Evolutionary conservation across 1,139 yeast species (phyloP), one percentile per base, ranked within the genome.

Genomic region (Debaryomycetaceae sp.): DNA sequence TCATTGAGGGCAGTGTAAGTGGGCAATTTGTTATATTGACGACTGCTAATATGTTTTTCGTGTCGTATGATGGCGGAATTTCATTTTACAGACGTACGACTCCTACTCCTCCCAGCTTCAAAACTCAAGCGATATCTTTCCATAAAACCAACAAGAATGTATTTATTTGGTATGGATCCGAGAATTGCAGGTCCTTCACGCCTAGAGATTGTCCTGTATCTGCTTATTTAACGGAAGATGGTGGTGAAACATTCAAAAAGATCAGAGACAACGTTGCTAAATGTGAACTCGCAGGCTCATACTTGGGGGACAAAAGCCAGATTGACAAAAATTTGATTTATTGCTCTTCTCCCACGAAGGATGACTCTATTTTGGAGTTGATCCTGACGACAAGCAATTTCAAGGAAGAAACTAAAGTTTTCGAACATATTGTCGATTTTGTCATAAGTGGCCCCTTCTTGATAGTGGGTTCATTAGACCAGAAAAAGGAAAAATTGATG

Each of bases 231-330:
- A 84, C 95, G 6, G 61, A 55, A 8, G 80, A 85, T 62, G 83
- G 81, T 20, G 96, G 95, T n/a, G 53, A 62, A 6, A 60, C 71
- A 1, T 93, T 93, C 75, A 54, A 64, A 0, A 65, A 71, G 42
- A 59, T 93, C 48, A 59, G 70, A 27, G 74, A 76, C 4, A 68
- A 77, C 49, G 85, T 81, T 5, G 58, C 66, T 17, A 66, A 63
- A 17, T 93, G 99, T 75, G 81, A 80, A 40, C 91, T 82, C 66
- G 83, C 81, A 6, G 83, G 83, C 3, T 67, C 85, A 0, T 59
- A 77, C 53, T 68, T 80, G 56, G 61, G 67, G 40, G 52, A 59
- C 30, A 46, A 53, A 42, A 44, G 59, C 22, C 61, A 63, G 5
- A 62, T 69, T 6, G 67, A 75, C 44, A 72, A 78, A 20, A 68